phyloP scores from a whole-genome alignment of 495 filamentous ascomycete species.

The Penicillium daleae region DNA sequence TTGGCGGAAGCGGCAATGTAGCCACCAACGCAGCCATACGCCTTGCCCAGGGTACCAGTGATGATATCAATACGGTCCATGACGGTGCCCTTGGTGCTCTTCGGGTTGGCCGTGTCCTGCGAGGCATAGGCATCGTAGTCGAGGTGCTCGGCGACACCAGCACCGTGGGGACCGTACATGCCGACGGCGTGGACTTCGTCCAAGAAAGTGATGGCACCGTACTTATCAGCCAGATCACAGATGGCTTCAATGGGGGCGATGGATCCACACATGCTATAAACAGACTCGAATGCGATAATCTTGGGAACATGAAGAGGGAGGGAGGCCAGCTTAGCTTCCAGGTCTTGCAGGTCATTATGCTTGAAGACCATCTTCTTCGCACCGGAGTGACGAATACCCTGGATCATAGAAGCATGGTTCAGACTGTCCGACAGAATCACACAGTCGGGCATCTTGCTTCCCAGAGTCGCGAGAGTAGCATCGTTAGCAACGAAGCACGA shows the following conservation, averaged over 20 bases:
- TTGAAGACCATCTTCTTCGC: conserved; percentile 98
- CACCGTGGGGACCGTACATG: conserved; percentile 97
- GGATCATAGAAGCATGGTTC: conserved; percentile 99
- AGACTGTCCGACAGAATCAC: conserved; percentile 94
- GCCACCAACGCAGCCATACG: conserved; percentile 95
- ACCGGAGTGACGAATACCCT: conserved; percentile 95
- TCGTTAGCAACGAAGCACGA: conserved; percentile 99
- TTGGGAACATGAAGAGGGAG: conserved; percentile 84
- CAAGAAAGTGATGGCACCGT: conserved; percentile 94
- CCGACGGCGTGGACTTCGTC: conserved; percentile 99
- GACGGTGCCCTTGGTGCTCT: conserved; percentile 70
- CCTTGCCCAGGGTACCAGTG: conserved; percentile 95
- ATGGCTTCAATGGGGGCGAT: conserved; percentile 95
- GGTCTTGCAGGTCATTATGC: conserved; percentile 89
- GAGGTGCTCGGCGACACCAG: conserved; percentile 95
- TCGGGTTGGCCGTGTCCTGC: conserved; percentile 64
- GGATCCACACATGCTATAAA: conserved; percentile 98
- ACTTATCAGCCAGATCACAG: conserved; percentile 94
- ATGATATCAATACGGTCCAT: conserved; percentile 98
- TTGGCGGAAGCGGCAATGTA: conserved; percentile 91
- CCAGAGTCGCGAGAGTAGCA: conserved; percentile 93
- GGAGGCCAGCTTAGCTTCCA: conserved; percentile 88
- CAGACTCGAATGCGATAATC: conserved; percentile 97
- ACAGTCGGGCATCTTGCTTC: conserved; percentile 93
- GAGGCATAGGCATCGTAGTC: conserved; percentile 74